Base-by-base conservation (phyloP, 2,329 filamentous ascomycete species). In the Pseudocercospora cruenta region DNA sequence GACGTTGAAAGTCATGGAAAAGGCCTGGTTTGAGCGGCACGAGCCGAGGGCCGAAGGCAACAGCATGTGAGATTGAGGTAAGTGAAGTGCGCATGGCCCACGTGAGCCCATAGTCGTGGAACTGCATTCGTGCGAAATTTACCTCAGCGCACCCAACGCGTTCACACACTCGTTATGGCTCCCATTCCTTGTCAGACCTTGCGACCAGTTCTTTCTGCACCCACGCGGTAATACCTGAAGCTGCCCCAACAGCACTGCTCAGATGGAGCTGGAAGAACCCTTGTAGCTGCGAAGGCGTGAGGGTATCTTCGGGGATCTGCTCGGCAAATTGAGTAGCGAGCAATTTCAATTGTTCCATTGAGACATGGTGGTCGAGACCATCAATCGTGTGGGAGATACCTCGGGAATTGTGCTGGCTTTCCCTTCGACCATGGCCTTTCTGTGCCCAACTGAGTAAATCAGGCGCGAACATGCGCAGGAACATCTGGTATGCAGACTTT, bases 261-360 rank as follows among this genome's bases (percentile, higher is more conserved):
- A 73, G 58, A 60, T 73, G 71, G 33, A 69, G 43, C 36, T 73
- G 71, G 22, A 73, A 72, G 55, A 72, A 73, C 10, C 69, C 69
- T 43, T 73, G 71, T 51, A 73, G 31, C 51, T 73, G 70, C 2
- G 67, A 70, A 6, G 71, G 71, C 14, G 71, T 73, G 28, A 73
- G 68, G 2, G 67, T 67, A 31, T 69, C 63, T 31, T 72, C 70
- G 0, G 71, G 71, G 26, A 73, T 67, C 31, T 71, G 36, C 16
- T 58, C 33, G 4, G 70, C 69, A 26, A 73, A 73, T 10, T 65
- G 55, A 5, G 63, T 28, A n/a, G 71, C 69, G 14, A 72, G 63
- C 36, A 70, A 61, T 21, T 36, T 69, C 28, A 72, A 49, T 57
- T 72, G 67, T 51, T 70, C 71, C 54, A 71, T 16, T 5, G 71